phyloP scores from a whole-genome alignment of 2,329 filamentous ascomycete genomes.

The Fusarium lyarnte region DNA sequence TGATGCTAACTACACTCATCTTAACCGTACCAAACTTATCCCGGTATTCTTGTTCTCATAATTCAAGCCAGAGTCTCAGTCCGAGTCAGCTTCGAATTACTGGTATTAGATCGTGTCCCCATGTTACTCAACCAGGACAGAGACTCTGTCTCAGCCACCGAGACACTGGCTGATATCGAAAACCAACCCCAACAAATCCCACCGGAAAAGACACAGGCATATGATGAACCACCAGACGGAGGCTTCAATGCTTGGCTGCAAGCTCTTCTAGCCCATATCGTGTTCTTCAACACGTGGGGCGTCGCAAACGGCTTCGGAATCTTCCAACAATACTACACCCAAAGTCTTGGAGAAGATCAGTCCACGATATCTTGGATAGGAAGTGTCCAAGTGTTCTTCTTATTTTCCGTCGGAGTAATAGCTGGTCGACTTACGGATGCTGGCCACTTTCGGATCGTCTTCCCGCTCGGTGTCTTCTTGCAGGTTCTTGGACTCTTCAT shows the following conservation, averaged over 20 bases:
- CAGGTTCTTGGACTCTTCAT: constrained; percentile 58
- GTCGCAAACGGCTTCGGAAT: constrained; percentile 57
- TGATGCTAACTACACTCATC: not conserved
- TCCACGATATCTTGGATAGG: constrained; percentile 58
- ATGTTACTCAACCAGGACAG: constrained; percentile 1
- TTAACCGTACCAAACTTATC: too few species aligned
- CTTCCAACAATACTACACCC: constrained; percentile 57
- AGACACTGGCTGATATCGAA: constrained; percentile 15
- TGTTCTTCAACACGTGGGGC: constrained; percentile 58
- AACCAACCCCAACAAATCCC: not conserved
- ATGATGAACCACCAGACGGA: constrained; percentile 24
- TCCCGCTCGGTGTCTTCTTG: constrained; percentile 50
- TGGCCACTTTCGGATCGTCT: constrained; percentile 53
- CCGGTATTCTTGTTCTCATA: accelerated
- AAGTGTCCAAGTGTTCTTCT: constrained; percentile 55
- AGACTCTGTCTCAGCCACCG: not conserved
- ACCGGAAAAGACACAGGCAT: not conserved
- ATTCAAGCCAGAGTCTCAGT: not conserved
- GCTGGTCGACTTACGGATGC: constrained; percentile 57
- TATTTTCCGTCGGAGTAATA: constrained; percentile 53
- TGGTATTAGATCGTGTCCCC: accelerated
- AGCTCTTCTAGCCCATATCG: constrained; percentile 48
- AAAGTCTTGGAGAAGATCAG: constrained; percentile 45
- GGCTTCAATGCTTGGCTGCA: constrained; percentile 46
- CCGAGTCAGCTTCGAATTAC: accelerated